Percentiles rank a stretch among this genome's conserved stretches.
Conservation (phyloP, 805 yeast species). For the Vanderwaltozyma tropicalis region DNA sequence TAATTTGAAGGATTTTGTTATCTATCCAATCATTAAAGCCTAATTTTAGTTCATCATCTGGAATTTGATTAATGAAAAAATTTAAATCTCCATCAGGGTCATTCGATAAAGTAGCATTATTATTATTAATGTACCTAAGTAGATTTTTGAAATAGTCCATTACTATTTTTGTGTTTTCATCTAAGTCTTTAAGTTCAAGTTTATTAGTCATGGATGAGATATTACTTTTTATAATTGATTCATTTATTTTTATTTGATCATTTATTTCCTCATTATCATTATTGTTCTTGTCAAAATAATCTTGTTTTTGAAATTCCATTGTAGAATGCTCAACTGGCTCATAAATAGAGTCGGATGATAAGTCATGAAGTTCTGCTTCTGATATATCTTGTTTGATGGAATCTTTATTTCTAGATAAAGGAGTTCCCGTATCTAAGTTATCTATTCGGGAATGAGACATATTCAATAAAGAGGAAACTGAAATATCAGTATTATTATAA, state of each 20-base stretch:
- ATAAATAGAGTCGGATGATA: not conserved
- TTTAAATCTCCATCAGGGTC: conserved; percentile 60
- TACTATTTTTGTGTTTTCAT: conserved; percentile 4
- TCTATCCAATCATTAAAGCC: conserved; percentile 63
- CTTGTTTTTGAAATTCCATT: not conserved
- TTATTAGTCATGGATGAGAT: too few relatives aligned
- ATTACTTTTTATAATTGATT: too few relatives aligned
- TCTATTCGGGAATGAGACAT: too few relatives aligned
- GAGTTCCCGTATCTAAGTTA: too few relatives aligned
- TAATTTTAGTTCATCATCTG: conserved; percentile 57
- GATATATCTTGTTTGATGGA: too few relatives aligned
- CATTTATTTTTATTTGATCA: too few relatives aligned
- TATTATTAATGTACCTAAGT: conserved; percentile 17
- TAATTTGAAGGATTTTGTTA: conserved; percentile 38
- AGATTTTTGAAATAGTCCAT: conserved; percentile 20
- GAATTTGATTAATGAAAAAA: conserved; percentile 56
- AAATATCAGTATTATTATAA: too few relatives aligned
- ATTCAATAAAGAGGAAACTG: too few relatives aligned
- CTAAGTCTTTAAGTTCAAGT: not conserved
- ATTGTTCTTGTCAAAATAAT: not conserved
- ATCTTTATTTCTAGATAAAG: too few relatives aligned
- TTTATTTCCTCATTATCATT: too few relatives aligned
- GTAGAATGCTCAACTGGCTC: not conserved
- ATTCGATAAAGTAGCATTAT: conserved; percentile 29
- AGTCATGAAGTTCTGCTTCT: too few relatives aligned